phyloP scores from a whole-genome alignment of 441 rosid genomes.

The Metrosideros polymorpha region DNA sequence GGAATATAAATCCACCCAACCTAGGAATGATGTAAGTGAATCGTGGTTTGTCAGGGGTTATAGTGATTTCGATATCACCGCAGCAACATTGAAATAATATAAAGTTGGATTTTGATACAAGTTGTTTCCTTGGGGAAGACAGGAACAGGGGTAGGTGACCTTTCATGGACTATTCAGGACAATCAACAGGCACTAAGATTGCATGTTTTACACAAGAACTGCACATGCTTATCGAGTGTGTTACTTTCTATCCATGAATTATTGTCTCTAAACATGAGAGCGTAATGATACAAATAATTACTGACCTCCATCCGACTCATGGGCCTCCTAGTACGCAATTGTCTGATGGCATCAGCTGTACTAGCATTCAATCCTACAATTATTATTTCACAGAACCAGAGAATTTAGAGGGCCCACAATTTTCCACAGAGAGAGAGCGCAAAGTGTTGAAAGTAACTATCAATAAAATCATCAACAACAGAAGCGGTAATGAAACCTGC shows the following conservation, averaged over 20 bases:
- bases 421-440: neutral
- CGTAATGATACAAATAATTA: neutral
- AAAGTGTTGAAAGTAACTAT: neutral
- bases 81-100: neutral
- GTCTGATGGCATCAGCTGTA: constrained; percentile 47
- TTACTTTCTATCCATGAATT: neutral
- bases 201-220: neutral
- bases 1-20: neutral
- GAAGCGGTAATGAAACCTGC: constrained; percentile 10
- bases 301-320: constrained; percentile 93
- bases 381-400: neutral
- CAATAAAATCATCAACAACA: neutral
- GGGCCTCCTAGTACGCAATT: constrained; percentile 74
- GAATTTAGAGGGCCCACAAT: neutral
- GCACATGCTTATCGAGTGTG: neutral
- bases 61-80: neutral
- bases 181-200: neutral
- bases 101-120: neutral
- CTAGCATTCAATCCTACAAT: constrained; percentile 3
- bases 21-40: neutral
- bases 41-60: neutral
- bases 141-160: neutral
- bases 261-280: neutral
- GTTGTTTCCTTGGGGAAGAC: neutral
- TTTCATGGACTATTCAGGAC: neutral